phyloP scores from a whole-genome alignment of 1,284 basidiomycete genomes.

The Ganoderma lucidum region DNA sequence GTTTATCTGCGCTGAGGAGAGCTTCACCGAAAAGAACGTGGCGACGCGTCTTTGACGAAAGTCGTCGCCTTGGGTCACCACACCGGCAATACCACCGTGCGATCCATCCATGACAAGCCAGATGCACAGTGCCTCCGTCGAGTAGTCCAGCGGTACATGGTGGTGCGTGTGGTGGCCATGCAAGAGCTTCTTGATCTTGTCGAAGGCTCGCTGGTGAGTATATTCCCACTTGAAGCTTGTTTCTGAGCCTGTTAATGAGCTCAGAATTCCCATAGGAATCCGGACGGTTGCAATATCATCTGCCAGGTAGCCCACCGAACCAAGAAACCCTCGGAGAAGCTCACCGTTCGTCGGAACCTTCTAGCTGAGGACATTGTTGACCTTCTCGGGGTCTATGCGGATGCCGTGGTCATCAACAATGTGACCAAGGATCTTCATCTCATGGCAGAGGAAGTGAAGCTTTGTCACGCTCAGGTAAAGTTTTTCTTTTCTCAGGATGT shows the following conservation, averaged over 20 bases:
- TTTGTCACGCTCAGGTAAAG: constrained; percentile 39
- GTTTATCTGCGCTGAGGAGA: constrained; percentile 42
- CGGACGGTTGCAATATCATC: constrained; percentile 12
- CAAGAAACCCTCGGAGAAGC: constrained; percentile 35
- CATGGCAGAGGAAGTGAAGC: constrained; percentile 36
- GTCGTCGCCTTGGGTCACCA: constrained; percentile 32
- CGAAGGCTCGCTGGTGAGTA: constrained; percentile 39
- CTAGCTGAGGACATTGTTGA: constrained; percentile 41
- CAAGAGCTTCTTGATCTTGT: constrained; percentile 35
- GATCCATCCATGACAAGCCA: constrained; percentile 31
- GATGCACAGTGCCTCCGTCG: constrained; percentile 22
- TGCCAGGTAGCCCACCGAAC: constrained; percentile 28
- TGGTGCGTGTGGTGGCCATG: constrained; percentile 25
- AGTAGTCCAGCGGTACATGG: constrained; percentile 34
- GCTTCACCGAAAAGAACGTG: constrained; percentile 41
- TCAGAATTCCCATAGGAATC: constrained; percentile 34
- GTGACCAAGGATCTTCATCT: constrained; percentile 42
- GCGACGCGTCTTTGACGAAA: constrained; percentile 21
- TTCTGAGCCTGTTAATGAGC: constrained; percentile 20
- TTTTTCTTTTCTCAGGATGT: constrained; percentile 36
- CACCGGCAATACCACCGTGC: constrained; percentile 17
- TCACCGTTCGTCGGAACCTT: constrained; percentile 32
- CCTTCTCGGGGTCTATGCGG: constrained; percentile 33
- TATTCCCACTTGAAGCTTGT: constrained; percentile 31
- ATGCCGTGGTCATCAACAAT: constrained; percentile 41